Base-by-base conservation (phyloP, 257 asterid genomes). In the Solanum sejunctum region DNA sequence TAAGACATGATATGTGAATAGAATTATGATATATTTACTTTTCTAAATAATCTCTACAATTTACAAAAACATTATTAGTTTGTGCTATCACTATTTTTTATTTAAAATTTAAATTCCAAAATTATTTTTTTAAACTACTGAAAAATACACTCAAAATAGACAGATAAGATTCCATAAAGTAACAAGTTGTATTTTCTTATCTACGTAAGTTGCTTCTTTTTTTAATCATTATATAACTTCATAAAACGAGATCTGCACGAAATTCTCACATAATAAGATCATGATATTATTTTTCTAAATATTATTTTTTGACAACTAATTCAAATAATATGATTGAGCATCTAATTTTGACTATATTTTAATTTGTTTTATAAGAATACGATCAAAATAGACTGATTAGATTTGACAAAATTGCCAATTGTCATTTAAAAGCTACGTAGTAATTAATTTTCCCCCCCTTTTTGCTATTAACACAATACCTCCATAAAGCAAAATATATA, bases 301-400 rank as follows among this genome's bases (percentile, higher is more conserved):
- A 39, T 17, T 39, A 23, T 12, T 3, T 32, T 26, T 15, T 26
- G 17, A 26, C 11, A 26, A 63, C 43, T 63, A 2, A 6, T 4
- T 63, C 43, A 63, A 26, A 63, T 5, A 6, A 23, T 12, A 12
- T 26, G 43, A 21, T 21, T 28, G n/a, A 6, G n/a, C 11, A 3
- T 32, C 3, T 2, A 32, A 32, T 32, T 32, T 32, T 32, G 0
- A 32, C 36, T 32, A 1, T 32, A 32, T 32, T 32, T 32, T 32
- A 0, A 32, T 32, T 32, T 32, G 2, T 32, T 32, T 32, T 32
- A 3, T 3, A 32, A 32, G 0, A 66, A 26, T 28, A 13, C 45
- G 0, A 0, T 0, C 36, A 28, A 20, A 26, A 32, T 32, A 32
- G 36, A n/a, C 11, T 12, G 0, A 12, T 21, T 1, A 1, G 1